Evolutionary conservation across 169 alveolate genomes (phyloP), one percentile per base, ranked within the genome.

Genomic region (Plasmodium blacklocki): DNA sequence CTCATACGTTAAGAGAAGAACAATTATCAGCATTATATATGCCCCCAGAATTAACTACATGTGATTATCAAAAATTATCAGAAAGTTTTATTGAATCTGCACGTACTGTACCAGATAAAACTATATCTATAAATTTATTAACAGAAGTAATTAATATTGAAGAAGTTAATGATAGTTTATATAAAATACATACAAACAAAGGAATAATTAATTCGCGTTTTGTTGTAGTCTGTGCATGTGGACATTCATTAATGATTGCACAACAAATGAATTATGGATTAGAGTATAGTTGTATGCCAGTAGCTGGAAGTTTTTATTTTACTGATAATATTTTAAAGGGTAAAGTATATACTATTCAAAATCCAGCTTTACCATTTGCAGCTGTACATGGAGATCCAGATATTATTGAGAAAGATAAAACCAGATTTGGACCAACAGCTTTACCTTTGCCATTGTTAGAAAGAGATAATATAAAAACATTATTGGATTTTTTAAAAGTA

Each of bases 331-430:
- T 95, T 32, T 73, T 95, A 60, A 90, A 90, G 32, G 97, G 97
- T 11, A 95, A 95, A 66, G 97, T 95, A 2, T 95, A 95, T 88
- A 95, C 97, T 7, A 96, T 95, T 32, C 97, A 95, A 66, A 95
- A 95, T 85, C 97, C 97, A 15, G 93, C 93, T 18, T 89, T 95
- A 6, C 97, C 97, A 23, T 95, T 95, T 73, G 96, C 97, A 15
- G 97, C 97, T 0, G 93, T 95, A n/a, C 97, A 95, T 88, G 97
- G 97, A 2, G 97, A 95, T 67, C 97, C 97, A 0, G 97, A 95
- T 70, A 93, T 95, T 9, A 94, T 94, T 0, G 95, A 88, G 15
- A 75, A 73, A 3, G 93, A 93, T 45, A 87, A 94, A 85, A 94
- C 97, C 1, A 86, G 97, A 15, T 93, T 95, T 43, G 97, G 97